phyloP scores from a whole-genome alignment of 352 stramenopile species.

The Pythium rishiriense region DNA sequence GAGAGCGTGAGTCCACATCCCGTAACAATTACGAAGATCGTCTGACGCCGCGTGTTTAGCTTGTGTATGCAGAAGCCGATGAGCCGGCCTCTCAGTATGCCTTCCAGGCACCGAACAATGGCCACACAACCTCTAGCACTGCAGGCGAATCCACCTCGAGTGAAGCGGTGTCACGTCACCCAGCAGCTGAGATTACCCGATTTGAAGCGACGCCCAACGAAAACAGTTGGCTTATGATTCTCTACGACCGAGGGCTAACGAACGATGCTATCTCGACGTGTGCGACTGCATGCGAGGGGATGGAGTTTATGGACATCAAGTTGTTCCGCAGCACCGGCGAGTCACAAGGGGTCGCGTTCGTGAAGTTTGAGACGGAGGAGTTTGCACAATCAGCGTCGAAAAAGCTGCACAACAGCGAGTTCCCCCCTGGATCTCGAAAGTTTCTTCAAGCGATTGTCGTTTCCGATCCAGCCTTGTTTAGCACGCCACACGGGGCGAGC shows the following conservation, averaged over 20 bases:
- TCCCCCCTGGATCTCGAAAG: conserved; percentile 47
- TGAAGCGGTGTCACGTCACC: conserved; percentile 1
- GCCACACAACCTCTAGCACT: not conserved
- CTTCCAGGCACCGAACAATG: not conserved
- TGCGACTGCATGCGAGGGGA: conserved; percentile 55
- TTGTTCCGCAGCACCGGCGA: conserved; percentile 60
- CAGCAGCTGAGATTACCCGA: not conserved
- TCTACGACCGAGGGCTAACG: conserved; percentile 64
- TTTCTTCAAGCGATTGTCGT: conserved; percentile 73
- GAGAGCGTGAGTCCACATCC: no score
- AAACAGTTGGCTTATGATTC: conserved; percentile 64
- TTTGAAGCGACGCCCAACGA: not conserved
- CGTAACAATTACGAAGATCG: no score
- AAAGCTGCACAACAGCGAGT: conserved; percentile 62
- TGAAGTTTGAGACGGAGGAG: conserved; percentile 66
- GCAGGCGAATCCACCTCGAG: conserved; percentile 27
- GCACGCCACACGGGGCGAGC: conserved; percentile 45
- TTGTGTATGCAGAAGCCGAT: conserved; percentile 22
- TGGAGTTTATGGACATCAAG: conserved; percentile 87
- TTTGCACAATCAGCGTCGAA: conserved; percentile 45
- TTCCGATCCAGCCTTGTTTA: conserved; percentile 63
- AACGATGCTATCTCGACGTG: conserved; percentile 65
- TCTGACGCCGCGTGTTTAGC: not conserved
- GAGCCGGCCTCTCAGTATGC: not conserved
- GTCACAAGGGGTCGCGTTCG: conserved; percentile 70